Evolutionary conservation across 208 protist species (phyloP).

Genomic region (Novymonas esmeraldas): DNA sequence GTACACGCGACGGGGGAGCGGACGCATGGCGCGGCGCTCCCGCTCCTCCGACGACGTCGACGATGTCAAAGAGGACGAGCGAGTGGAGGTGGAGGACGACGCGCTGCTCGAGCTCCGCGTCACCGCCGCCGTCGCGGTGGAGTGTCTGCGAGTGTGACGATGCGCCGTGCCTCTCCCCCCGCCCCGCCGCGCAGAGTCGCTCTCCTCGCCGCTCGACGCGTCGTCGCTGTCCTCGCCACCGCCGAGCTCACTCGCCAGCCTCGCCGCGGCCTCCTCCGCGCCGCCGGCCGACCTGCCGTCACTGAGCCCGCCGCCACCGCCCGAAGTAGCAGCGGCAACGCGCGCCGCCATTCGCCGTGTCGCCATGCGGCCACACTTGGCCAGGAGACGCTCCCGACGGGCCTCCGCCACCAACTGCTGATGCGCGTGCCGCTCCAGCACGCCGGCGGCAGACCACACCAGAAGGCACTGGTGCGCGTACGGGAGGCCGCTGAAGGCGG

Average conservation of each 20-base stretch:
- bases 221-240: not conserved
- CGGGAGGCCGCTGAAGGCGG: conserved; percentile 39
- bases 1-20: conserved; percentile 27
- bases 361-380: conserved; percentile 34
- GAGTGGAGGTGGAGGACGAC: not conserved
- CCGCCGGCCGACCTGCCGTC: not conserved
- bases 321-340: conserved; percentile 26
- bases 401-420: conserved; percentile 13
- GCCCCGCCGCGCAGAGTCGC: conserved; percentile 1
- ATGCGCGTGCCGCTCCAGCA: conserved; percentile 38
- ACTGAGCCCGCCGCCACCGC: conserved; percentile 9
- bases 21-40: not conserved
- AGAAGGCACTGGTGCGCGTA: conserved; percentile 83
- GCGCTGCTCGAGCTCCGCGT: too few species aligned
- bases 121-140: too few species aligned
- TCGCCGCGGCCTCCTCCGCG: conserved; percentile 2
- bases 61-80: conserved; percentile 5
- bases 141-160: too few species aligned
- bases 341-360: conserved; percentile 44
- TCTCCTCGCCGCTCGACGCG: conserved; percentile 6
- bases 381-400: conserved; percentile 23
- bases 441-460: conserved; percentile 59
- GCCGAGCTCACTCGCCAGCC: not conserved
- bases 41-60: conserved; percentile 12
- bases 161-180: too few species aligned